phyloP scores from a whole-genome alignment of 768 basidiomycete genomes.

The Amanita polypyramis region DNA sequence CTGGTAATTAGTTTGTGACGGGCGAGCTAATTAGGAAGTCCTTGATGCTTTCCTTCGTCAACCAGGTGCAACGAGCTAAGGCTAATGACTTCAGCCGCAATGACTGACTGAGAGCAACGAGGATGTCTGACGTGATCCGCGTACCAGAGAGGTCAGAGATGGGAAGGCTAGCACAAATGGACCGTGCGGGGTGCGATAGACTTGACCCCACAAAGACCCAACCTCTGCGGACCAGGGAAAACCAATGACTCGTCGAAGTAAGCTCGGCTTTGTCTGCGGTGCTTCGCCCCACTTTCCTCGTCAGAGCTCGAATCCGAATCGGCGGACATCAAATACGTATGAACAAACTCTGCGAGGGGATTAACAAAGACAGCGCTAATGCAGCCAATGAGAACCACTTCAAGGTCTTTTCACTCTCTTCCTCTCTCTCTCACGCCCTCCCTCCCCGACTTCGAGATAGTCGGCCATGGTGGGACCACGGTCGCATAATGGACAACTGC shows the following conservation, averaged over 20 bases:
- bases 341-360: slow-evolving; percentile 77
- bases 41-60: slow-evolving; percentile 72
- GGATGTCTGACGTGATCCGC: slow-evolving; percentile 67
- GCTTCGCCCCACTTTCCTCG: slow-evolving; percentile 28
- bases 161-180: slow-evolving; percentile 78
- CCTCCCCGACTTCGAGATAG: slow-evolving; percentile 52
- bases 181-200: slow-evolving; percentile 58
- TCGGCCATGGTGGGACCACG: slow-evolving; percentile 36
- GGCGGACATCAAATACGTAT: slow-evolving; percentile 40
- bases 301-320: slow-evolving; percentile 29
- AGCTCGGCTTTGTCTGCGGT: slow-evolving; percentile 21
- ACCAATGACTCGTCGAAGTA: slow-evolving; percentile 39
- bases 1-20: slow-evolving; percentile 48
- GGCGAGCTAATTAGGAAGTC: slow-evolving; percentile 62
- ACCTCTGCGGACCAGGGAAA: slow-evolving; percentile 64
- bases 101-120: slow-evolving; percentile 54
- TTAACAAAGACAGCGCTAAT: slow-evolving; percentile 85
- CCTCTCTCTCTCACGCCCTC: slow-evolving; percentile 67
- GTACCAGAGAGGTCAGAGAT: slow-evolving; percentile 84
- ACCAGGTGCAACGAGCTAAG: slow-evolving; percentile 74
- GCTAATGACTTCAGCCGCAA: slow-evolving; percentile 70
- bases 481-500: slow-evolving; percentile 59
- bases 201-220: slow-evolving; percentile 76
- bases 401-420: slow-evolving; percentile 66
- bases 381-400: slow-evolving; percentile 89